A percentile compares a stretch with the other conserved stretches of the same genome.
These are phyloP conservation scores for Pichia thaimueangensis DNA, from an alignment of 805 yeast species.

Conservation along the genomic window DNA sequence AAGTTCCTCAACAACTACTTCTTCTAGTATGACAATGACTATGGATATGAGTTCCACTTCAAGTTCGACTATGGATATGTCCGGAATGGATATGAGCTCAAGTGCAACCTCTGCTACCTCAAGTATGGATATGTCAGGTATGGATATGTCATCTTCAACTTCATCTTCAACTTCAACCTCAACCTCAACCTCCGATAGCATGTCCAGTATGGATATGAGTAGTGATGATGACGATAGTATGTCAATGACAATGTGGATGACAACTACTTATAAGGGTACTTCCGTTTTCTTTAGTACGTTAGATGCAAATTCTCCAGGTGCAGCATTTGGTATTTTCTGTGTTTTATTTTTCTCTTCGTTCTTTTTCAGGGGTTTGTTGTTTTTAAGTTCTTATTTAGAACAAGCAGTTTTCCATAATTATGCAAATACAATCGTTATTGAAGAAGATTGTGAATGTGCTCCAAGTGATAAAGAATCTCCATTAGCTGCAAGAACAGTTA, in stretches of 20 bases:
- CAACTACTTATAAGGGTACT: slow-evolving; percentile 41
- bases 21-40: slow-evolving; percentile 1
- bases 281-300: slow-evolving; percentile 60
- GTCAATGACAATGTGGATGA: slow-evolving; percentile 53
- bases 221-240: not conserved
- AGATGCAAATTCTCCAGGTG: slow-evolving; percentile 46
- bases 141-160: slow-evolving; percentile 15
- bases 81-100: slow-evolving; percentile 7
- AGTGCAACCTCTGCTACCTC: not conserved
- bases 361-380: slow-evolving; percentile 52
- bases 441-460: slow-evolving; percentile 32
- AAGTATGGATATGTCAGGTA: slow-evolving; percentile 9
- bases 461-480: slow-evolving; percentile 16
- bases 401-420: slow-evolving; percentile 53
- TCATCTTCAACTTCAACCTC: slow-evolving; percentile 4
- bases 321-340: slow-evolving; percentile 70
- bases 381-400: slow-evolving; percentile 57
- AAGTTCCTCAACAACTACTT: not conserved
- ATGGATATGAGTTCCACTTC: slow-evolving; percentile 14
- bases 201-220: slow-evolving; percentile 17
- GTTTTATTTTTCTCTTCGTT: slow-evolving; percentile 54
- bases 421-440: slow-evolving; percentile 24
- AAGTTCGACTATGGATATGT: not conserved
- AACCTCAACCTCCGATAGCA: slow-evolving; percentile 10
- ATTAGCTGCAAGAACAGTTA: slow-evolving; percentile 2